A percentile compares a stretch with the other conserved stretches of the same genome.
phyloP scores from a whole-genome alignment of 2,329 filamentous ascomycete genomes.

The Talaromyces sp. region DNA sequence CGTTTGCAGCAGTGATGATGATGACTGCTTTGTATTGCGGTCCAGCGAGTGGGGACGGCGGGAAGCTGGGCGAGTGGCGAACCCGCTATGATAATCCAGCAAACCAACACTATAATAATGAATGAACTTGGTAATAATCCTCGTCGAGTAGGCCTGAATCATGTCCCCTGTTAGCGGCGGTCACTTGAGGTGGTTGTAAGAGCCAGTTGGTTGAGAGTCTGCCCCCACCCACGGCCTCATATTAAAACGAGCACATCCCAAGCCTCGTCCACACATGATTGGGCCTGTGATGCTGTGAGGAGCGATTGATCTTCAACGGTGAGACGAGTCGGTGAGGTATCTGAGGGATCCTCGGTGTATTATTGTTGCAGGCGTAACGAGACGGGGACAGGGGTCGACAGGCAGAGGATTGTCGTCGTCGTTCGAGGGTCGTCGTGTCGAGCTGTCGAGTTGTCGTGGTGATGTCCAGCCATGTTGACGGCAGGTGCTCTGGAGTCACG shows the following conservation, averaged over 20 bases:
- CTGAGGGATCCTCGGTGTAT: neutral
- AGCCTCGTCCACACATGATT: neutral
- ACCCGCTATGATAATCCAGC: neutral
- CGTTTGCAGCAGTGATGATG: neutral
- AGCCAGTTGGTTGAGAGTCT: neutral
- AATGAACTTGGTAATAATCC: no score
- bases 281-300: neutral
- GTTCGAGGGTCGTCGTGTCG: neutral
- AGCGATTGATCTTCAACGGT: neutral
- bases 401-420: neutral
- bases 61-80: neutral
- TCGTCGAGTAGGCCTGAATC: neutral
- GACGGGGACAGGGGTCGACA: neutral
- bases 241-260: neutral
- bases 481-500: neutral
- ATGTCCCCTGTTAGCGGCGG: neutral
- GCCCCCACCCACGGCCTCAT: neutral
- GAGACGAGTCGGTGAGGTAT: neutral
- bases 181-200: neutral
- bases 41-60: neutral
- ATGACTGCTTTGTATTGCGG: neutral
- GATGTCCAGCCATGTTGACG: neutral
- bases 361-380: neutral
- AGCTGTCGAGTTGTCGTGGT: neutral
- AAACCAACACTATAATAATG: neutral